A percentile compares a stretch with the other conserved stretches of the same genome.
Conservation (phyloP, 805 yeast genomes). For the Starmerella powellii region DNA sequence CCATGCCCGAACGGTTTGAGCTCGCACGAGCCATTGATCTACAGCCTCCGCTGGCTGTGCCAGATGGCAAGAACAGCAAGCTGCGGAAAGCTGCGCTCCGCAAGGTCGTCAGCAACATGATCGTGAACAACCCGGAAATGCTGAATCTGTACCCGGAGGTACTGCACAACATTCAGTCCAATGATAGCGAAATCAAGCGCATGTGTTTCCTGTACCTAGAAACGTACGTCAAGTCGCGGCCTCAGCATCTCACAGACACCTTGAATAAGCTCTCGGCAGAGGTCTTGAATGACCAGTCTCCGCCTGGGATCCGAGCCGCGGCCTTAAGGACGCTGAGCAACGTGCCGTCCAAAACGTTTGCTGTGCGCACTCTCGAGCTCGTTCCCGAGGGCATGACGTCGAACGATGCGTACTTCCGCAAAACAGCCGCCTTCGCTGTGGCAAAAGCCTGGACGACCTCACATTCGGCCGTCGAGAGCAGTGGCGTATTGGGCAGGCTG, state of each 20-base stretch:
- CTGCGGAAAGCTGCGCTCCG: conserved; percentile 42
- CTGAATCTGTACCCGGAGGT: conserved; percentile 54
- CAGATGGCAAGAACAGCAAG: conserved; percentile 29
- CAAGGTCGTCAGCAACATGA: conserved; percentile 70
- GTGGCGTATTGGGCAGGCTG: conserved; percentile 37
- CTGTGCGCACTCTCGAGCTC: conserved; percentile 36
- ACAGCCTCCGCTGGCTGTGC: conserved; percentile 27
- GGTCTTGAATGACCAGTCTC: conserved; percentile 32
- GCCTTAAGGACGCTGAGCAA: conserved; percentile 54
- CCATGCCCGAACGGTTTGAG: conserved; percentile 14
- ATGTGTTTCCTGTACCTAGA: conserved; percentile 57
- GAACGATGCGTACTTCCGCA: conserved; percentile 48
- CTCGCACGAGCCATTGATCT: conserved; percentile 30
- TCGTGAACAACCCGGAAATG: conserved; percentile 73
- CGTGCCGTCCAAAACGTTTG: conserved; percentile 43
- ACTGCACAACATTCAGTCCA: conserved; percentile 35
- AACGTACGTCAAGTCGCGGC: conserved; percentile 48
- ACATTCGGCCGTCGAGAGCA: conserved; percentile 34
- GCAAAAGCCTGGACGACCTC: conserved; percentile 54
- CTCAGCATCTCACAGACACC: conserved; percentile 44
- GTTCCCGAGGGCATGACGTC: conserved; percentile 34
- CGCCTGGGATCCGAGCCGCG: conserved; percentile 43
- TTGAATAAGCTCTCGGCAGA: conserved; percentile 47
- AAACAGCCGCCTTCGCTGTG: conserved; percentile 56
- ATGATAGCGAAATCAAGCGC: conserved; percentile 58